A percentile compares a stretch with the other conserved stretches of the same genome.
phyloP scores from a whole-genome alignment of 805 yeast genomes.

The Myxozyma sirexii region DNA sequence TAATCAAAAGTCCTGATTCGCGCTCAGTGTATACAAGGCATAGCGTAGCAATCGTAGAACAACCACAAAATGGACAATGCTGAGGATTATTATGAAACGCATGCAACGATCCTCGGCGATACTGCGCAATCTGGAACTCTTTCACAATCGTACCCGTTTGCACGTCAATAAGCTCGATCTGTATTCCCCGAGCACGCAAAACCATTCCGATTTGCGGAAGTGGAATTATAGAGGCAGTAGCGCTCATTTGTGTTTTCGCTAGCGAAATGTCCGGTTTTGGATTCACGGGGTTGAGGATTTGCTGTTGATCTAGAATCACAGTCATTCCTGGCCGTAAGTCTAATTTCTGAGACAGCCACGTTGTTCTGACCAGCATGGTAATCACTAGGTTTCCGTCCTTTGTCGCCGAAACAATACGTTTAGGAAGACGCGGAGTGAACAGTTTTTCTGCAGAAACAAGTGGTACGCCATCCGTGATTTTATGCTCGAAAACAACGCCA shows the following conservation, averaged over 20 bases:
- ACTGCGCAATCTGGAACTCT: constrained; percentile 62
- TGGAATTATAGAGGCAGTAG: constrained; percentile 16
- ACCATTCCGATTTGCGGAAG: constrained; percentile 77
- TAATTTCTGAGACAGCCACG: constrained; percentile 32
- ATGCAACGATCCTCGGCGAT: constrained; percentile 59
- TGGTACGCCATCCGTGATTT: constrained; percentile 31
- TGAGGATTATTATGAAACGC: constrained; percentile 84
- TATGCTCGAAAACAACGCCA: constrained; percentile 38
- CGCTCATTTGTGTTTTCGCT: neutral
- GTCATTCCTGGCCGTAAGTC: constrained; percentile 18
- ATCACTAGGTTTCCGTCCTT: constrained; percentile 25
- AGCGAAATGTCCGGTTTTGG: constrained; percentile 1
- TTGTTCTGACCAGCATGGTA: constrained; percentile 28
- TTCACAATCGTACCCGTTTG: constrained; percentile 74
- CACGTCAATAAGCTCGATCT: constrained; percentile 72
- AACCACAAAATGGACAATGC: constrained; percentile 89
- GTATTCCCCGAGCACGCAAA: constrained; percentile 56
- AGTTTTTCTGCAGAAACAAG: constrained; percentile 60
- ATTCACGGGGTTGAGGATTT: constrained; percentile 6
- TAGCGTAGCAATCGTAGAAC: constrained; percentile 74
- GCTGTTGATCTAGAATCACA: constrained; percentile 15
- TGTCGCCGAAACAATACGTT: constrained; percentile 56
- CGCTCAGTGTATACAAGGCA: constrained; percentile 74
- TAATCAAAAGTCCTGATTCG: constrained; percentile 54
- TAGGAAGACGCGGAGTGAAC: constrained; percentile 72